phyloP scores from a whole-genome alignment of 768 basidiomycete genomes.

The Rubroboletus pulcherrimus region DNA sequence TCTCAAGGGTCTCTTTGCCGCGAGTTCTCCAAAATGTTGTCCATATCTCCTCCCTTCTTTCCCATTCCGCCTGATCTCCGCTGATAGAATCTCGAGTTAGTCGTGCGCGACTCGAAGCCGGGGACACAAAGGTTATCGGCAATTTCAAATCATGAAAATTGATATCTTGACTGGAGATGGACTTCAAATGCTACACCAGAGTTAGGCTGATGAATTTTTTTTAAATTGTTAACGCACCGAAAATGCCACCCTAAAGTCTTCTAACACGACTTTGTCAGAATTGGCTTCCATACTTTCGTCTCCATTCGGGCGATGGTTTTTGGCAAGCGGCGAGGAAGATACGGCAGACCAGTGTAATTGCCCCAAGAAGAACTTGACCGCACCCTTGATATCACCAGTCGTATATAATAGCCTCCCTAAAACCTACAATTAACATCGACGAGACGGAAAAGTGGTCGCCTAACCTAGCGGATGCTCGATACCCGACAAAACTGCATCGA shows the following conservation, averaged over 20 bases:
- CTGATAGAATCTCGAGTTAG: conserved; percentile 48
- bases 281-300: conserved; percentile 32
- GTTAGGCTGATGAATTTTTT: background rate
- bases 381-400: conserved; percentile 76
- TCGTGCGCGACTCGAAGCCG: conserved; percentile 53
- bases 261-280: conserved; percentile 69
- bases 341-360: conserved; percentile 52
- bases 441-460: conserved; percentile 6
- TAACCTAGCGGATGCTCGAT: conserved; percentile 79
- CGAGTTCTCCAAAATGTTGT: conserved; percentile 49
- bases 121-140: conserved; percentile 64
- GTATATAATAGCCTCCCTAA: conserved; percentile 85
- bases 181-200: conserved; percentile 61
- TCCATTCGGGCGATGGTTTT: conserved; percentile 12
- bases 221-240: conserved; percentile 46
- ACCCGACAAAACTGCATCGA: conserved; percentile 63
- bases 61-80: conserved; percentile 53
- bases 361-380: conserved; percentile 73
- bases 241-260: conserved; percentile 87
- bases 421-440: conserved; percentile 5
- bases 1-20: conserved; percentile 53
- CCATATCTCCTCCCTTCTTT: conserved; percentile 65
- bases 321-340: conserved; percentile 16
- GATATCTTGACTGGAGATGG: conserved; percentile 47
- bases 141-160: conserved; percentile 48